Evolutionary conservation across 768 basidiomycete genomes (phyloP).

Genomic region (Mycena rebaudengoi): DNA sequence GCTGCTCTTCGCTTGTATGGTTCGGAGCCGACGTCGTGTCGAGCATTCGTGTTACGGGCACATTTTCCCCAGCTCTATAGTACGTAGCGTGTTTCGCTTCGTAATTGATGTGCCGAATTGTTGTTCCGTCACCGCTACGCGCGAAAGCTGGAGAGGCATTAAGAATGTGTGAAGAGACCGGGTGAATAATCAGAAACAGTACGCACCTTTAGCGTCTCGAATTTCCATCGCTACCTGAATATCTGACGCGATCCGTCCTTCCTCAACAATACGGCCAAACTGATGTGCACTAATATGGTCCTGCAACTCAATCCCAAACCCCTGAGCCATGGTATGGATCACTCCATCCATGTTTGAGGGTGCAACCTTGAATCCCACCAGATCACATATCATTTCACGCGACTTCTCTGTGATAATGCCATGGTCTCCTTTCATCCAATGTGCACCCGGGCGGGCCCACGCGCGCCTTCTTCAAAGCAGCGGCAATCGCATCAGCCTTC

Average conservation of each 20-base stretch:
- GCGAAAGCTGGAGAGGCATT: too few relatives aligned
- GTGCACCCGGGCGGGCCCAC: not conserved
- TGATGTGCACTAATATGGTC: too few relatives aligned
- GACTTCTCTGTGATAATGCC: not conserved
- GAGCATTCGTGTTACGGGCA: slow-evolving; percentile 12
- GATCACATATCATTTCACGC: too few relatives aligned
- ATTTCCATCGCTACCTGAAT: not conserved
- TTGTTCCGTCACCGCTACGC: slow-evolving; percentile 34
- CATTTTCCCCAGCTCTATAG: not conserved
- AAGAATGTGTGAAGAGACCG: too few relatives aligned
- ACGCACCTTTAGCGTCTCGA: too few relatives aligned
- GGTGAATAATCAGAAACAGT: too few relatives aligned
- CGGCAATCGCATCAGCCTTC: slow-evolving; percentile 1
- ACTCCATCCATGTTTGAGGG: too few relatives aligned
- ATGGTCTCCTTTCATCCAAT: not conserved
- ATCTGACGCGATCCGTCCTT: not conserved
- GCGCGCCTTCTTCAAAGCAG: not conserved
- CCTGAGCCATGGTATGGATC: too few relatives aligned
- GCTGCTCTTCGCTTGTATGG: slow-evolving; percentile 37
- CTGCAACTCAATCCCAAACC: too few relatives aligned
- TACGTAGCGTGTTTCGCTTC: slow-evolving; percentile 21
- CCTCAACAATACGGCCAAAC: not conserved
- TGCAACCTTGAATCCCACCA: too few relatives aligned
- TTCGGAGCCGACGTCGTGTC: slow-evolving; percentile 21
- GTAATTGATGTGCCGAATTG: slow-evolving; percentile 27